Conservation (phyloP, 331 rosid species). For the Pyracantha coccinea region DNA sequence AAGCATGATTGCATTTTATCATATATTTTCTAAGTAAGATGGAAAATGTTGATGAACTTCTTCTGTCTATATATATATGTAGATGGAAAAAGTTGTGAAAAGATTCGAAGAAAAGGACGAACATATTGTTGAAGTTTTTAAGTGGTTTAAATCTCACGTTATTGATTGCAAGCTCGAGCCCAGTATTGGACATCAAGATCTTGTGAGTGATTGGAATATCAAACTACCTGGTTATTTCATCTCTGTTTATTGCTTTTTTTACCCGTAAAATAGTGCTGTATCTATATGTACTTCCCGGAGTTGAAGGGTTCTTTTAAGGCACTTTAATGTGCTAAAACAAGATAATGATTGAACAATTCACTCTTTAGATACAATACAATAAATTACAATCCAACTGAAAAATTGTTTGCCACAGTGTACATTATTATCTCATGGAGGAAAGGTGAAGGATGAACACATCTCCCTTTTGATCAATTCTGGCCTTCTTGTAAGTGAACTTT, state of each 20-base stretch:
- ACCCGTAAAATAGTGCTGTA: not conserved
- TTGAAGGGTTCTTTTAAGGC: not conserved
- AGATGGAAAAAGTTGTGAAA: slow-evolving; percentile 58
- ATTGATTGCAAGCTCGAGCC: slow-evolving; percentile 63
- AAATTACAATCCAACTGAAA: not conserved
- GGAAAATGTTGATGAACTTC: not conserved
- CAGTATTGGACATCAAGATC: slow-evolving; percentile 76
- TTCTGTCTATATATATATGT: slow-evolving; percentile 21
- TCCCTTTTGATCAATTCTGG: slow-evolving; percentile 81
- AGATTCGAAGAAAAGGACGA: slow-evolving; percentile 45
- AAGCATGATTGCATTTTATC: too few species aligned
- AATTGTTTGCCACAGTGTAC: slow-evolving; percentile 46
- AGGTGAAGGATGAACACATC: slow-evolving; percentile 74
- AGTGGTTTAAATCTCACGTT: slow-evolving; percentile 74
- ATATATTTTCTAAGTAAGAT: too few species aligned
- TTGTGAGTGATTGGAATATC: slow-evolving; percentile 54
- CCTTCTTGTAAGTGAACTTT: slow-evolving; percentile 57
- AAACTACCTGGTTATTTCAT: not conserved
- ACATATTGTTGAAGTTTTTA: slow-evolving; percentile 46
- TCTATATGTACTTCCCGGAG: not conserved
- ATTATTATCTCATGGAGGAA: slow-evolving; percentile 85
- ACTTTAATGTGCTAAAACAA: not conserved
- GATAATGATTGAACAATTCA: not conserved
- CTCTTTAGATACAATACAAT: not conserved
- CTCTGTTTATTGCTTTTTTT: not conserved